phyloP scores from a whole-genome alignment of 192 early-diverging fungal genomes.

The Glomus cerebriforme region DNA sequence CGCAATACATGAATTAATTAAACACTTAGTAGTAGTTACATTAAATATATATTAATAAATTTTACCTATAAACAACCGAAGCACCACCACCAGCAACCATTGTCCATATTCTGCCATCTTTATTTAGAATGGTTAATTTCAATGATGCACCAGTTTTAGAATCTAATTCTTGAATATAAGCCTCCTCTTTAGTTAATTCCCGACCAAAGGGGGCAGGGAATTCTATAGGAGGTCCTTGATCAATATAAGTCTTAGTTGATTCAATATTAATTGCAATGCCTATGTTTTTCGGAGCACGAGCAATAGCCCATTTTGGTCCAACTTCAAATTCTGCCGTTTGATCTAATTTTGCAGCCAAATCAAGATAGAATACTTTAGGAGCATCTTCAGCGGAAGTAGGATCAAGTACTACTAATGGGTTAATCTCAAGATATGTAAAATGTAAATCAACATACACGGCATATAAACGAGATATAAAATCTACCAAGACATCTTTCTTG shows the following conservation, averaged over 20 bases:
- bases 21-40: background rate
- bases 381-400: slow-evolving; percentile 44
- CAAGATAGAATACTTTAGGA: slow-evolving; percentile 86
- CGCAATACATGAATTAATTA: background rate
- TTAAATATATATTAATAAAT: background rate
- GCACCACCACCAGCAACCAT: slow-evolving; percentile 99
- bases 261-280: slow-evolving; percentile 38
- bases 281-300: slow-evolving; percentile 63
- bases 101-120: slow-evolving; percentile 96
- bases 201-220: slow-evolving; percentile 99
- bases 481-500: slow-evolving; percentile 77
- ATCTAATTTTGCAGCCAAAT: slow-evolving; percentile 97
- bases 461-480: slow-evolving; percentile 92
- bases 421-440: slow-evolving; percentile 99
- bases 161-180: slow-evolving; percentile 97
- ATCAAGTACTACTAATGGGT: slow-evolving; percentile 94
- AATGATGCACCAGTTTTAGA: slow-evolving; percentile 98
- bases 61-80: slow-evolving; percentile 85
- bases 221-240: slow-evolving; percentile 86
- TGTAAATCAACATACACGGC: slow-evolving; percentile 95
- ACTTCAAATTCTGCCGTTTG: slow-evolving; percentile 97
- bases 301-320: slow-evolving; percentile 95
- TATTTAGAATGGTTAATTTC: slow-evolving; percentile 97
- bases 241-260: slow-evolving; percentile 43
- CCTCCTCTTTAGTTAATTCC: slow-evolving; percentile 94